Conservation (phyloP, 345 rosid genomes). For the Ceriops zippeliana region DNA sequence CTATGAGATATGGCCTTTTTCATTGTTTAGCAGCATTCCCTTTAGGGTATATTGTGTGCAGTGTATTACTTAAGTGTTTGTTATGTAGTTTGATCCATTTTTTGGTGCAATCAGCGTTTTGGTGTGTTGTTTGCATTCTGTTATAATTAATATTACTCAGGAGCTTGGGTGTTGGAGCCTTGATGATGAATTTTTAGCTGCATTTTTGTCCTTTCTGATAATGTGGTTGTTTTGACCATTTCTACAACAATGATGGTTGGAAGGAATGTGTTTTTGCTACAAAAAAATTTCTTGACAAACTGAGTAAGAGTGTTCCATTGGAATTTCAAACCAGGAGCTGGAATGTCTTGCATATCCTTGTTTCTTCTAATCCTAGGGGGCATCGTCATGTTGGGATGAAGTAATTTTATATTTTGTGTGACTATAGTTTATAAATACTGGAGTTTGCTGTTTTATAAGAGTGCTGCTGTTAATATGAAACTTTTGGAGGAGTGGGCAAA, state of each 20-base stretch:
- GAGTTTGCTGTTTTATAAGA: background rate
- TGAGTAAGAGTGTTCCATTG: background rate
- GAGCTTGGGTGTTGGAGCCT: too few relatives aligned
- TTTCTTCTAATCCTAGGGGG: background rate
- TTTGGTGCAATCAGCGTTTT: too few relatives aligned
- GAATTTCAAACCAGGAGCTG: background rate
- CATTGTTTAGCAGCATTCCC: too few relatives aligned
- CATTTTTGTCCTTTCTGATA: too few relatives aligned
- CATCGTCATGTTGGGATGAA: background rate
- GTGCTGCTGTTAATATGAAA: background rate
- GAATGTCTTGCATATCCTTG: background rate
- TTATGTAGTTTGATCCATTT: too few relatives aligned
- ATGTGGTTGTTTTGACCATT: too few relatives aligned
- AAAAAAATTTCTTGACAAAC: background rate
- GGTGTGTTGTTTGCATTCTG: too few relatives aligned
- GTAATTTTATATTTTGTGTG: background rate
- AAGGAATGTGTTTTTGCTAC: background rate
- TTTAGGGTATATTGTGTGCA: too few relatives aligned
- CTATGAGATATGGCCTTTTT: too few relatives aligned
- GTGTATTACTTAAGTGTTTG: too few relatives aligned
- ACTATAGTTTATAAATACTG: background rate
- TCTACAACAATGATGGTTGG: background rate
- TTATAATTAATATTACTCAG: too few relatives aligned
- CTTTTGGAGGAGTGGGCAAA: constrained; percentile 36
- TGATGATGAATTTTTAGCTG: too few relatives aligned